phyloP scores from a whole-genome alignment of 1,139 yeast genomes.

The Suhomyces atakaporum region DNA sequence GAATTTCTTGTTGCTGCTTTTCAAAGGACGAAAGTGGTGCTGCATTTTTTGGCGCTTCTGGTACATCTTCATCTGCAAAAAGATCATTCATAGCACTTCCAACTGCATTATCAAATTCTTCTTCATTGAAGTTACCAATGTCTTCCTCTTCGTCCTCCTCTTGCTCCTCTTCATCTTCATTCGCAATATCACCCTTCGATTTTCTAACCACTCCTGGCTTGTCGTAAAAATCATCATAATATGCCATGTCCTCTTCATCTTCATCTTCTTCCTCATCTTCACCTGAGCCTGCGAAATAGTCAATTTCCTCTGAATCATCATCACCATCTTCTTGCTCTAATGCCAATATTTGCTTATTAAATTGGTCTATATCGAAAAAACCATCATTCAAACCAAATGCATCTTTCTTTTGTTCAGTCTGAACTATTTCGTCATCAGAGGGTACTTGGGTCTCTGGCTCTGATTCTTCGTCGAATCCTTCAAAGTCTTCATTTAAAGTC shows the following conservation, averaged over 20 bases:
- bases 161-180: conserved; percentile 24
- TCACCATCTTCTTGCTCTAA: conserved; percentile 55
- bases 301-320: conserved; percentile 55
- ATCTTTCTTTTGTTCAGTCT: conserved; percentile 37
- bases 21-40: conserved; percentile 72
- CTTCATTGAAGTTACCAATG: conserved; percentile 36
- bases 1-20: conserved; percentile 75
- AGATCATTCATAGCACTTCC: conserved; percentile 59
- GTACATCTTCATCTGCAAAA: conserved; percentile 54
- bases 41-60: conserved; percentile 23
- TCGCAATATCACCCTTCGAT: conserved; percentile 13
- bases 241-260: conserved; percentile 64
- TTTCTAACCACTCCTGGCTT: conserved; percentile 41
- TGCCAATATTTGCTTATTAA: conserved; percentile 76
- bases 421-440: conserved; percentile 15
- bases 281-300: conserved; percentile 59
- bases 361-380: conserved; percentile 82
- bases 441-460: conserved; percentile 20
- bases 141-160: conserved; percentile 39
- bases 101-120: conserved; percentile 58
- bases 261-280: conserved; percentile 58
- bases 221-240: conserved; percentile 76
- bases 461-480: conserved; percentile 21
- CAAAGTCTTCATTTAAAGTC: conserved; percentile 12
- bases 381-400: conserved; percentile 77